Conservation (phyloP, 176 grass and related monocot genomes). For the Alloteropsis semialata region DNA sequence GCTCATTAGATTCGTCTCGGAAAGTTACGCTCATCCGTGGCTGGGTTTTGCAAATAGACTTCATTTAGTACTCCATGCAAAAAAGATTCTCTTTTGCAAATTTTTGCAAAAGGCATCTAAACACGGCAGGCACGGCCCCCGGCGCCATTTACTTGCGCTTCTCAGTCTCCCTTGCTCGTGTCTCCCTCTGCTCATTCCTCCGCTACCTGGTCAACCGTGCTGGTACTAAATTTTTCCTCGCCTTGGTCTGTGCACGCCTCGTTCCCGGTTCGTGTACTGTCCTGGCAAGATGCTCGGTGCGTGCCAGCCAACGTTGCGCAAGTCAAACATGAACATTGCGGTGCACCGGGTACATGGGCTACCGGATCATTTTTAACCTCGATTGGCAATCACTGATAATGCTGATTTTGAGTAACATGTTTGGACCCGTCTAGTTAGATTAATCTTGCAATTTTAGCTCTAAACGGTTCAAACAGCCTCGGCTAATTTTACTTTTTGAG, state of each 20-base stretch:
- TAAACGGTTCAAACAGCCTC: no score
- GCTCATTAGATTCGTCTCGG: no score
- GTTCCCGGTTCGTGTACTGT: background rate
- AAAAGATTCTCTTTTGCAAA: no score
- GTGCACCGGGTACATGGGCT: background rate
- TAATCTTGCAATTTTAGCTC: no score
- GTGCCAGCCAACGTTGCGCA: background rate
- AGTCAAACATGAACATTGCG: background rate
- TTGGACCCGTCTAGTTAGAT: no score
- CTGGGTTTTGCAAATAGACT: no score
- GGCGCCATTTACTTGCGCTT: conserved; percentile 38
- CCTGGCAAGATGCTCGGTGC: background rate
- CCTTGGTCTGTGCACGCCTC: background rate
- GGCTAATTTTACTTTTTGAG: no score
- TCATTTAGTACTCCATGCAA: no score
- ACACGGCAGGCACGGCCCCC: background rate
- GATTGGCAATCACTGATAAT: no score
- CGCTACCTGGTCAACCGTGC: conserved; percentile 22
- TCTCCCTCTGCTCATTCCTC: conserved; percentile 22
- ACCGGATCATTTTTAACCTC: background rate
- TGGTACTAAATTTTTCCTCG: background rate
- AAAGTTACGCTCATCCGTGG: no score
- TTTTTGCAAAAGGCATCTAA: no score
- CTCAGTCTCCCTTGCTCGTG: conserved; percentile 45
- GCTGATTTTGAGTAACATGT: no score